These are phyloP conservation scores for Pyrenopolyporus hunteri DNA, from an alignment of 495 filamentous ascomycete species.

Conservation along the genomic window DNA sequence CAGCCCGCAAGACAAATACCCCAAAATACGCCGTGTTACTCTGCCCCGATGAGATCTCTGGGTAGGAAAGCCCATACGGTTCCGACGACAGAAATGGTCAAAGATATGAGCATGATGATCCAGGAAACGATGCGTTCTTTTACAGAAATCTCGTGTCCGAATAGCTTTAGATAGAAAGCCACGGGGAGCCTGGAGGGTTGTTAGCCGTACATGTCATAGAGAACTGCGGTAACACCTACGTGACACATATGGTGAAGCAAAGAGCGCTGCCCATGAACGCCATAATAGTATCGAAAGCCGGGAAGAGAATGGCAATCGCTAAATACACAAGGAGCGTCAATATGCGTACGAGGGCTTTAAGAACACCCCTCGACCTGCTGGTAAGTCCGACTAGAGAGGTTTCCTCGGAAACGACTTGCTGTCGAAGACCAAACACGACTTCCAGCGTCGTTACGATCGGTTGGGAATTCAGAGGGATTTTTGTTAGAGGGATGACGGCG, in stretches of 20 bases:
- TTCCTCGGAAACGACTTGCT: constrained; percentile 55
- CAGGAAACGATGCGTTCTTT: constrained; percentile 71
- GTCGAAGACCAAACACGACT: constrained; percentile 74
- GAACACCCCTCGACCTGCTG: constrained; percentile 60
- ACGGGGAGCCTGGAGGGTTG: constrained; percentile 63
- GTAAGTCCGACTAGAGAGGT: constrained; percentile 58
- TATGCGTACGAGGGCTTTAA: constrained; percentile 68
- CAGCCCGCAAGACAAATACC: too few relatives aligned
- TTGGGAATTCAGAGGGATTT: constrained; percentile 88
- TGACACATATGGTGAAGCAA: constrained; percentile 94
- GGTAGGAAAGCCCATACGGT: constrained; percentile 91
- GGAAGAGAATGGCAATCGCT: constrained; percentile 74
- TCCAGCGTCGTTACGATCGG: constrained; percentile 88
- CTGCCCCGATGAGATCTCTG: constrained; percentile 60
- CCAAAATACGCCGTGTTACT: constrained; percentile 31
- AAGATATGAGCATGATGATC: constrained; percentile 71
- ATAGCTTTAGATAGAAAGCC: constrained; percentile 91
- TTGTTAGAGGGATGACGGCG: constrained; percentile 91
- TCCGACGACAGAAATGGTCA: constrained; percentile 72
- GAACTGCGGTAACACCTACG: constrained; percentile 59
- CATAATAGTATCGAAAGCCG: constrained; percentile 93
- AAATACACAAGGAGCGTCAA: constrained; percentile 49
- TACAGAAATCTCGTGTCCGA: constrained; percentile 74
- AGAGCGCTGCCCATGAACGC: constrained; percentile 88
- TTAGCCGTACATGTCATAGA: too few relatives aligned